phyloP scores from a whole-genome alignment of 495 filamentous ascomycete species.

The Margaritispora aquatica region DNA sequence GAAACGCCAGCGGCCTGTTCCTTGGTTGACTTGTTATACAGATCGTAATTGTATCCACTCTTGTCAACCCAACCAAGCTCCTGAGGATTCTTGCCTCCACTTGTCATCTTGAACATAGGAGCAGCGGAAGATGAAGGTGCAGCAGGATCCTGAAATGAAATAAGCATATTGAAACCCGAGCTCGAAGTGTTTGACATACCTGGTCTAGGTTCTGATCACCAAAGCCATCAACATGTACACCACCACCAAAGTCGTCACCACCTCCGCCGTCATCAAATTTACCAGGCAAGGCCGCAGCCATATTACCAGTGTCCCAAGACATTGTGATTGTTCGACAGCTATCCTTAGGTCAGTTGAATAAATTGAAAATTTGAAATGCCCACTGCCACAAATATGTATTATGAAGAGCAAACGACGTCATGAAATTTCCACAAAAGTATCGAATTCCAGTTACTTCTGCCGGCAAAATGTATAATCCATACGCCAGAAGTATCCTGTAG shows the following conservation, averaged over 20 bases:
- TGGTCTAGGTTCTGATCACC: no score
- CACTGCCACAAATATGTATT: background rate
- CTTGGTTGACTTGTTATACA: conserved; percentile 30
- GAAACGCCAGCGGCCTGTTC: conserved; percentile 16
- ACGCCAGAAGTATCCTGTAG: no score
- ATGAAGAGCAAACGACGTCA: no score
- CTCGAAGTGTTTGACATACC: no score
- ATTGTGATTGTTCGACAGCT: conserved; percentile 13
- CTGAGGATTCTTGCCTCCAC: conserved; percentile 15
- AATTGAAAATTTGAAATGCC: background rate
- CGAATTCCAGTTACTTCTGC: no score
- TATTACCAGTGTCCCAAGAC: conserved; percentile 32
- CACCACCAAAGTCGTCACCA: no score
- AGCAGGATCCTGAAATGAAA: conserved; percentile 14
- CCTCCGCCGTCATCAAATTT: no score
- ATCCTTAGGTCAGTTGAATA: background rate
- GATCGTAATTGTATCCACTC: conserved; percentile 47
- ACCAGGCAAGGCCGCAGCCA: conserved; percentile 27
- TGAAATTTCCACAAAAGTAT: no score
- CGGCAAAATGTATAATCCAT: no score
- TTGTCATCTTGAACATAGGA: background rate
- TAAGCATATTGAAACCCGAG: background rate
- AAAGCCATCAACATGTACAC: no score
- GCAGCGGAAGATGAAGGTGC: conserved; percentile 23
- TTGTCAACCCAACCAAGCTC: conserved; percentile 46